Evolutionary conservation across 2,329 filamentous ascomycete species (phyloP).

Genomic region (Sclerotinia sclerotiorum): DNA sequence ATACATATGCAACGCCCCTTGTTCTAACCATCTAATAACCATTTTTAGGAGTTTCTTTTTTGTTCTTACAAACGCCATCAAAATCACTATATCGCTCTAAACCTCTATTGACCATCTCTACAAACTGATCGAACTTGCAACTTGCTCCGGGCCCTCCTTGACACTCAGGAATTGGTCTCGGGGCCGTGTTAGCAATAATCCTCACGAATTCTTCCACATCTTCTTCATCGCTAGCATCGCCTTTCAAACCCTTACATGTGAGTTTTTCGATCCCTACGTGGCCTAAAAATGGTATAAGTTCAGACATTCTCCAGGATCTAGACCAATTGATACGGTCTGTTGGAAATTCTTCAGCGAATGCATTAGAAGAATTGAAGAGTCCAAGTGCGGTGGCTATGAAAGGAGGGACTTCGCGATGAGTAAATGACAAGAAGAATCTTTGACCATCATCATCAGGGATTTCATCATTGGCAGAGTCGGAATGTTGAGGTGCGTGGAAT

Average conservation of each 20-base stretch:
- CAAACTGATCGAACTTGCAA: conserved; percentile 48
- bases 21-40: neutral
- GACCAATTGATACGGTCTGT: conserved; percentile 60
- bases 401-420: conserved; percentile 63
- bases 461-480: neutral
- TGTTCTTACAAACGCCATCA: conserved; percentile 37
- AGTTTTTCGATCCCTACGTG: conserved; percentile 67
- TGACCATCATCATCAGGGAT: conserved; percentile 44
- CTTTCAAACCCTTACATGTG: conserved; percentile 55
- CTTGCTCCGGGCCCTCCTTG: conserved; percentile 52
- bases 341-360: conserved; percentile 65
- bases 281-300: conserved; percentile 63
- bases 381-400: conserved; percentile 66
- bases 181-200: conserved; percentile 52
- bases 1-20: neutral
- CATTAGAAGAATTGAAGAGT: conserved; percentile 66
- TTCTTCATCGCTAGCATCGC: conserved; percentile 49
- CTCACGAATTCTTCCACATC: conserved; percentile 53
- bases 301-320: conserved; percentile 62
- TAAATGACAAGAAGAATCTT: conserved; percentile 67
- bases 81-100: conserved; percentile 41
- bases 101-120: conserved; percentile 45
- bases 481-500: conserved; percentile 33
- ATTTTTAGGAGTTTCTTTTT: conserved; percentile 24
- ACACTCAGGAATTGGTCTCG: conserved; percentile 50